Conservation (phyloP, 768 basidiomycete species). For the Mycena metata region DNA sequence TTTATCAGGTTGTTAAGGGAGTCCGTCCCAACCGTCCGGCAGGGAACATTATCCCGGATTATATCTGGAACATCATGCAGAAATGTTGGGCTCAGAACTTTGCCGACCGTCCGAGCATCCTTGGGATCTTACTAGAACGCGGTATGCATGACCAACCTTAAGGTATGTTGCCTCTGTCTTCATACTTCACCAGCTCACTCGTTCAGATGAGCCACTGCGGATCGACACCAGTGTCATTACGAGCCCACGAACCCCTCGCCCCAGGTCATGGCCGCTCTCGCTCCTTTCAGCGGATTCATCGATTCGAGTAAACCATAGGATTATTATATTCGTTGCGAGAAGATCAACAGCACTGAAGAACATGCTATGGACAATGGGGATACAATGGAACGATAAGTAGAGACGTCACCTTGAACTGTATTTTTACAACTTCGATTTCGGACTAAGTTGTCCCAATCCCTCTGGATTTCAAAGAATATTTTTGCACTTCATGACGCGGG, state of each 20-base stretch:
- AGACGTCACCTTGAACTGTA: too few relatives aligned
- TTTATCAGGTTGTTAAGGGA: conserved; percentile 24
- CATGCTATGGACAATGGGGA: too few relatives aligned
- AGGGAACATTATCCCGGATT: conserved; percentile 18
- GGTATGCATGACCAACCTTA: background rate
- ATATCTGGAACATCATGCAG: conserved; percentile 34
- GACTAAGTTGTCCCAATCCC: conserved; percentile 18
- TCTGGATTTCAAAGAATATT: too few relatives aligned
- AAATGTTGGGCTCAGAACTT: conserved; percentile 31
- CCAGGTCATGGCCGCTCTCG: conserved; percentile 51
- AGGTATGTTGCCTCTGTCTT: background rate
- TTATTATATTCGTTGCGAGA: conserved; percentile 60
- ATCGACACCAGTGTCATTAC: conserved; percentile 56
- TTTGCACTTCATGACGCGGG: too few relatives aligned
- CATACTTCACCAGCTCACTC: background rate
- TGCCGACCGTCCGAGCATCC: conserved; percentile 25
- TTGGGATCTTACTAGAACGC: conserved; percentile 20
- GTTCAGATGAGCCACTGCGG: conserved; percentile 29
- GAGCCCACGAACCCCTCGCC: conserved; percentile 56
- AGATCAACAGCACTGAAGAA: conserved; percentile 46
- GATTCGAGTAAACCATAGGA: conserved; percentile 54
- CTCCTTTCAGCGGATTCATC: conserved; percentile 56
- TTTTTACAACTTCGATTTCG: too few relatives aligned
- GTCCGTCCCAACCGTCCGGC: conserved; percentile 13
- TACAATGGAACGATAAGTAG: too few relatives aligned